phyloP scores from a whole-genome alignment of 805 yeast species.

The Starmerella bombi region DNA sequence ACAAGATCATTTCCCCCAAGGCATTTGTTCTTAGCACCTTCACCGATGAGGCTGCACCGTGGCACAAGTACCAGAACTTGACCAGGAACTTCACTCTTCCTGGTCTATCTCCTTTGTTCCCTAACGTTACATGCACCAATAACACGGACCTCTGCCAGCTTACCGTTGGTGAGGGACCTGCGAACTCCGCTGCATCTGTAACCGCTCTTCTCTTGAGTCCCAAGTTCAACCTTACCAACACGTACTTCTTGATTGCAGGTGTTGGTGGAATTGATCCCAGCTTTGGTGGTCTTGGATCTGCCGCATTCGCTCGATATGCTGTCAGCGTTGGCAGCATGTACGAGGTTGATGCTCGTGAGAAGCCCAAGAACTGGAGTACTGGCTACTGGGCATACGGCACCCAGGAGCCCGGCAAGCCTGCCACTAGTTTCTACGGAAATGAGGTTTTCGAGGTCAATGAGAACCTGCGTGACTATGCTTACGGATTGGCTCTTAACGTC shows the following conservation, averaged over 20 bases:
- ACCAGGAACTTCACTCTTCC: slow-evolving; percentile 46
- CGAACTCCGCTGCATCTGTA: slow-evolving; percentile 49
- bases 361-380: slow-evolving; percentile 39
- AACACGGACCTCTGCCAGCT: slow-evolving; percentile 45
- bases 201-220: slow-evolving; percentile 43
- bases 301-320: slow-evolving; percentile 46
- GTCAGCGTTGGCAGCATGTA: slow-evolving; percentile 49
- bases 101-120: slow-evolving; percentile 49
- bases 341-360: slow-evolving; percentile 41
- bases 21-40: slow-evolving; percentile 46
- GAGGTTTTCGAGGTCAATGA: slow-evolving; percentile 53
- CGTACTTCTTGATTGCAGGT: slow-evolving; percentile 52
- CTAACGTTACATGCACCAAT: slow-evolving; percentile 41
- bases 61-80: slow-evolving; percentile 39
- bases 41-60: slow-evolving; percentile 38
- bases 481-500: slow-evolving; percentile 36
- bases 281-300: slow-evolving; percentile 45
- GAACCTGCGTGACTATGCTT: slow-evolving; percentile 45
- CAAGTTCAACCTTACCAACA: slow-evolving; percentile 42
- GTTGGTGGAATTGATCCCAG: slow-evolving; percentile 53
- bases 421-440: slow-evolving; percentile 45
- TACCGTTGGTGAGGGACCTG: slow-evolving; percentile 56
- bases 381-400: slow-evolving; percentile 50
- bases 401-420: slow-evolving; percentile 37
- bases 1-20: slow-evolving; percentile 32